Base-by-base conservation (phyloP, 768 basidiomycete species). In the Pilatotrama ljubarskyi region DNA sequence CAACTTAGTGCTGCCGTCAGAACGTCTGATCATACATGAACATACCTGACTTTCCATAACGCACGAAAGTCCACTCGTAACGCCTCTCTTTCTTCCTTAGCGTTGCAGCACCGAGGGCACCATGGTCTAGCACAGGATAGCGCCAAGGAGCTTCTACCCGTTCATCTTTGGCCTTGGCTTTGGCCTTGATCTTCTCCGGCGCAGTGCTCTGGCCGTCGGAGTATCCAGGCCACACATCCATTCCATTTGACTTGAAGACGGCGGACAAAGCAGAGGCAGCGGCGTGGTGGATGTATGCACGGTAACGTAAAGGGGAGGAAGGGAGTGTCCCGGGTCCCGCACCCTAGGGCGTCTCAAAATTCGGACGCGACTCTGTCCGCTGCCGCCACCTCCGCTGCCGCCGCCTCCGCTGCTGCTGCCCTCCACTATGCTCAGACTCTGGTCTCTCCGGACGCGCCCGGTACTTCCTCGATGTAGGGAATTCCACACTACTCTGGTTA, bases 211-310 rank as follows among this genome's bases (percentile, higher is more conserved):
- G 78, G 18, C 48, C 55, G 3, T 38, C 24, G 14, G 18, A 50
- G 42, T 54, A 54, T 8, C 47, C 73, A 38, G 87, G 88, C 88
- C 88, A 90, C 72, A 77, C 78, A 72, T 86, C 85, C 88, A 91
- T 90, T 84, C 85, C 86, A 89, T 85, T 78, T 74, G 76, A 74
- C 49, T 56, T 42, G 38, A 42, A 29, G 29, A 38, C 51, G 32
- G 26, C n/a, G 22, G 11, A 36, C 26, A 32, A 14, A 36, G 4
- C 22, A 24, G 35, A 36, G 41, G 14, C 14, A 36, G 15, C 24
- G 13, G 24, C 2, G 17, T 6, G 18, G 18, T 15, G 15, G 18
- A 26, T 25, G 48, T 35, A n/a, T 13, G 48, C 32, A 32, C 18
- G 10, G 38, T 35, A 47, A 24, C 26, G 40, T 25, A 44, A 15